Conservation (phyloP, 352 stramenopile species). For the Globisporangium viniferum region DNA sequence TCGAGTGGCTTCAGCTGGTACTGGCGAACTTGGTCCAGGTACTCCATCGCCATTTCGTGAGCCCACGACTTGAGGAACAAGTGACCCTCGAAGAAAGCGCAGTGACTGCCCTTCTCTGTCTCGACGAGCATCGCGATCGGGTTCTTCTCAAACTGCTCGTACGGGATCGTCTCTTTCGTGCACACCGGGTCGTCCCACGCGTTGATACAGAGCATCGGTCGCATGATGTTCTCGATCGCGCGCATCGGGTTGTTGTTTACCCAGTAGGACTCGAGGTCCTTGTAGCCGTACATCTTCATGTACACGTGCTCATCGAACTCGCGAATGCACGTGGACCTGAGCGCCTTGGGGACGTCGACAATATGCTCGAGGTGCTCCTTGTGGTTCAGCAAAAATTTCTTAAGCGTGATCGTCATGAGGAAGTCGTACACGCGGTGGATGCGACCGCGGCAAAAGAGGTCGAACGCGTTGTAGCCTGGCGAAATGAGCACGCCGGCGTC, state of each 20-base stretch:
- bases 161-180: constrained; percentile 68
- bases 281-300: constrained; percentile 78
- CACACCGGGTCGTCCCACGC: constrained; percentile 77
- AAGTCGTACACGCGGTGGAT: constrained; percentile 72
- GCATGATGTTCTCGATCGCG: constrained; percentile 43
- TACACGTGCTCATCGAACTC: constrained; percentile 79
- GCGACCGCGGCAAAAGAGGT: constrained; percentile 61
- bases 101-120: constrained; percentile 66
- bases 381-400: constrained; percentile 59
- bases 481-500: constrained; percentile 64
- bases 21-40: constrained; percentile 52
- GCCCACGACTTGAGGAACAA: constrained; percentile 66
- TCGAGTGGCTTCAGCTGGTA: constrained; percentile 19
- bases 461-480: constrained; percentile 69
- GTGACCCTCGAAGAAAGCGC: constrained; percentile 70
- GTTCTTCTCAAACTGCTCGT: constrained; percentile 48
- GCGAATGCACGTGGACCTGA: constrained; percentile 47
- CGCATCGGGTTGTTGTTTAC: constrained; percentile 78
- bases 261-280: constrained; percentile 66
- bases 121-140: constrained; percentile 48
- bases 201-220: constrained; percentile 71
- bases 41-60: constrained; percentile 48
- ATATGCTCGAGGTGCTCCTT: constrained; percentile 34
- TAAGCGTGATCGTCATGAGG: constrained; percentile 71
- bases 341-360: constrained; percentile 41